Conservation (phyloP, 2,329 filamentous ascomycete genomes). For the Tolypocladium album region DNA sequence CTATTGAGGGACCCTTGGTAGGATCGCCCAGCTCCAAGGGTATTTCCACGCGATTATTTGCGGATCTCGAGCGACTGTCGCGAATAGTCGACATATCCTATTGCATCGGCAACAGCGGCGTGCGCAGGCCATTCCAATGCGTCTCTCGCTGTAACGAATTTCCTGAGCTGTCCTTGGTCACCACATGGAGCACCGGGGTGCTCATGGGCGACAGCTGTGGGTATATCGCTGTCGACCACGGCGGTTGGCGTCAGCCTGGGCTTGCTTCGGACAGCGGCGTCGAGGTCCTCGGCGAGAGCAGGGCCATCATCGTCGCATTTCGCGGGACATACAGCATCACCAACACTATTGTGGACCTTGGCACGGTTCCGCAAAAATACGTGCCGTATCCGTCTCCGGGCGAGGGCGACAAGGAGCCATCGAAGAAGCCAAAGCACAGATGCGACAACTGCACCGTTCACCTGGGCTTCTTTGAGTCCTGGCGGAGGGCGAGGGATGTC, state of each 20-base stretch:
- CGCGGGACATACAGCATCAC: slow-evolving; percentile 89
- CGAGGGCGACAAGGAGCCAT: slow-evolving; percentile 22
- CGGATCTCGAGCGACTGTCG: slow-evolving; percentile 76
- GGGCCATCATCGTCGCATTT: slow-evolving; percentile 71
- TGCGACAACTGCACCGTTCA: slow-evolving; percentile 91
- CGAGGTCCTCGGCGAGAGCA: slow-evolving; percentile 10
- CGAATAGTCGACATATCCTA: slow-evolving; percentile 90
- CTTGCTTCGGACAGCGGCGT: slow-evolving; percentile 5
- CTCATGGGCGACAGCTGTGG: slow-evolving; percentile 86
- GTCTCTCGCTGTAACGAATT: slow-evolving; percentile 80
- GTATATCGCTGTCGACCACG: slow-evolving; percentile 81
- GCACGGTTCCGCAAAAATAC: slow-evolving; percentile 82
- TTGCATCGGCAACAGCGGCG: slow-evolving; percentile 78
- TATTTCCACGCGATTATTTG: slow-evolving; percentile 58
- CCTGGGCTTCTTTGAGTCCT: slow-evolving; percentile 77
- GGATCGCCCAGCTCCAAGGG: slow-evolving; percentile 1
- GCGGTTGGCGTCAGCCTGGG: slow-evolving; percentile 10
- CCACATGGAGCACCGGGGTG: slow-evolving; percentile 83
- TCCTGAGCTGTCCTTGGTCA: slow-evolving; percentile 64
- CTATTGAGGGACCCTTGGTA: neutral
- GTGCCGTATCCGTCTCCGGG: slow-evolving; percentile 65
- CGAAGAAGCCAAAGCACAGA: slow-evolving; percentile 31
- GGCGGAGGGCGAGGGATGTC: slow-evolving; percentile 60
- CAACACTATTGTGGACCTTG: slow-evolving; percentile 84
- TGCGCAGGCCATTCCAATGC: slow-evolving; percentile 75